Percentiles rank a stretch among this genome's conserved stretches.
phyloP scores from a whole-genome alignment of 75 land plant genomes.

The Selaginella moellendorffii region DNA sequence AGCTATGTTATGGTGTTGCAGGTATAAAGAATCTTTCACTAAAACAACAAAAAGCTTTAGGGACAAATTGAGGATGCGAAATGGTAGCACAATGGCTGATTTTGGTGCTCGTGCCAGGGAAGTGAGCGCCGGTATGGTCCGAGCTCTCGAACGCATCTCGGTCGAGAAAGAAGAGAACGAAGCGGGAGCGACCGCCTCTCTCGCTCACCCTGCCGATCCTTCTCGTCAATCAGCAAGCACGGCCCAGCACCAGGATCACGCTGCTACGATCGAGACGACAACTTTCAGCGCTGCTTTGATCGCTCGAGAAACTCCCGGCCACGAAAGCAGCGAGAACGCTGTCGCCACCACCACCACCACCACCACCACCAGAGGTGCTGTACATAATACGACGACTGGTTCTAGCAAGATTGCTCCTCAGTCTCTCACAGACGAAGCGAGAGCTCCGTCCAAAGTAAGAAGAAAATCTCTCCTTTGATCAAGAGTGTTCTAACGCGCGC shows the following conservation, averaged over 20 bases:
- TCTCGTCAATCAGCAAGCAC: not conserved
- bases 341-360: not conserved
- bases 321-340: no score
- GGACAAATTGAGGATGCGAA: slow-evolving; percentile 67
- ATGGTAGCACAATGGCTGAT: slow-evolving; percentile 16
- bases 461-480: no score
- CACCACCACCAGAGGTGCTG: not conserved
- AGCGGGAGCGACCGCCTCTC: not conserved
- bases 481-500: no score
- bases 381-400: not conserved
- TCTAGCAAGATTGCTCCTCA: not conserved
- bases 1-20: slow-evolving; percentile 8
- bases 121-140: slow-evolving; percentile 22
- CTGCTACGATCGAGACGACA: no score
- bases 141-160: slow-evolving; percentile 22
- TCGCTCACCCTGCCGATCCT: no score
- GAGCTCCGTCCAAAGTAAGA: no score
- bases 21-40: slow-evolving; percentile 79
- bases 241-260: no score
- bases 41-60: slow-evolving; percentile 83
- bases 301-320: no score
- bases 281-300: no score
- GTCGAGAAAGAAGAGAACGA: slow-evolving; percentile 12
- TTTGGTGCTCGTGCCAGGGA: slow-evolving; percentile 19
- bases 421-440: not conserved